Evolutionary conservation across 2,329 filamentous ascomycete genomes (phyloP).

Genomic region (Chaetomiaceae sp.): DNA sequence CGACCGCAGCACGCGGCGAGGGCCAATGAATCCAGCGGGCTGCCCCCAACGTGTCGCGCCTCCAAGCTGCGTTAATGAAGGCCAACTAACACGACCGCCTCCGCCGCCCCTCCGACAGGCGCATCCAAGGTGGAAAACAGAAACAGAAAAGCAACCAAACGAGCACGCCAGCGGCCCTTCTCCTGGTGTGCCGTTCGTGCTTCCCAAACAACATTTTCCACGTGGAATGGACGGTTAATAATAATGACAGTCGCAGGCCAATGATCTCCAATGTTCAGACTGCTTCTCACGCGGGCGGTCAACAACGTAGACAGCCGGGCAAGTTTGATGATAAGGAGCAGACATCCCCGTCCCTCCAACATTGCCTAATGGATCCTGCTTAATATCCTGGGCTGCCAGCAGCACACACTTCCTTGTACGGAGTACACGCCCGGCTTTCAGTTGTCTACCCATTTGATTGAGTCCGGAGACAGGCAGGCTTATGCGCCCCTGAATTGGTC

Average conservation of each 20-base stretch:
- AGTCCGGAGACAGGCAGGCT: slow-evolving; percentile 13
- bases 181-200: slow-evolving; percentile 1
- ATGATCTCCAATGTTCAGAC: slow-evolving; percentile 11
- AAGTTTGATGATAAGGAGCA: slow-evolving; percentile 12
- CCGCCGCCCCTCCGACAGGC: slow-evolving; percentile 4
- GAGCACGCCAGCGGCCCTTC: slow-evolving; percentile 3
- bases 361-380: not conserved
- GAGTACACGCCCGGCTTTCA: no score
- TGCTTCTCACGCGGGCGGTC: slow-evolving; percentile 15
- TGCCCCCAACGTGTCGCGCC: slow-evolving; percentile 14
- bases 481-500: slow-evolving; percentile 14
- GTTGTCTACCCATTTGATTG: no score
- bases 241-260: slow-evolving; percentile 17
- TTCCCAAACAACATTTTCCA: slow-evolving; percentile 3
- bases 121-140: slow-evolving; percentile 15
- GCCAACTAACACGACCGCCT: slow-evolving; percentile 19
- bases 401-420: no score
- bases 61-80: slow-evolving; percentile 11
- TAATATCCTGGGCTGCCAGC: no score
- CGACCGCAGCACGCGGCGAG: slow-evolving; percentile 11
- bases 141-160: slow-evolving; percentile 3
- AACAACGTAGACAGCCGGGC: slow-evolving; percentile 19
- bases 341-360: not conserved
- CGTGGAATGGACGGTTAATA: slow-evolving; percentile 10
- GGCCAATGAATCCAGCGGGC: slow-evolving; percentile 15